Base-by-base conservation (phyloP, 2,329 filamentous ascomycete genomes). In the Alternaria atra region DNA sequence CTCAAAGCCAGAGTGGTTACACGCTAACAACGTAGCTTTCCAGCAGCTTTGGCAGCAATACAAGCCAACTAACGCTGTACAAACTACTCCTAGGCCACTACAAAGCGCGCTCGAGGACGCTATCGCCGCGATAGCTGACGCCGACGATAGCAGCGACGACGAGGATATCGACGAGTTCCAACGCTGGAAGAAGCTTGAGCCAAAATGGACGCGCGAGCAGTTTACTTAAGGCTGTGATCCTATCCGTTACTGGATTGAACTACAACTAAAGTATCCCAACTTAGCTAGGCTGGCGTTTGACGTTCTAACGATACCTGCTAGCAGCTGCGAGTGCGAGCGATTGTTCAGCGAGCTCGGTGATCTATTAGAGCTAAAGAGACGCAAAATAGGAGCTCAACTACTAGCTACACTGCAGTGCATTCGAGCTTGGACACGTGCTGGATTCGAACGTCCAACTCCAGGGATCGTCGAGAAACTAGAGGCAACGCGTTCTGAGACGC, bases 131-230 rank as follows among this genome's bases (percentile, higher is more conserved):
- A 52, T 52, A 52, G 48, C 48, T 52, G 48, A 52, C 48, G 34
- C 48, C 25, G 48, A 52, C 48, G 48, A 52, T 52, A 52, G 48
- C 20, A 52, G 48, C 48, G 34, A 52, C 20, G 34, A 40, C 27
- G 48, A 52, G 51, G 51, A 55, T 46, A 46, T 47, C 6, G 52
- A 55, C 13, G 52, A 55, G 52, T 55, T 46, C 34, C 29, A 46
- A 39, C 52, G 40, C 40, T 54, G 27, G 52, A 44, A 46, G 39
- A 54, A 46, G 42, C 42, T 44, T 44, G 52, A 54, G 52, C 52
- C 40, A 34, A 46, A 44, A n/a, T 54, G 52, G 52, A 54, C 37
- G 51, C 51, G 52, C 40, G 20, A 34, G 42, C 52, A 54, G 52
- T 44, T 35, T 12, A 37, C 5, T 34, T 27, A 54, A 44, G 52